Base-by-base conservation (phyloP, 352 stramenopile genomes). In the Globisporangium iwayamae region DNA sequence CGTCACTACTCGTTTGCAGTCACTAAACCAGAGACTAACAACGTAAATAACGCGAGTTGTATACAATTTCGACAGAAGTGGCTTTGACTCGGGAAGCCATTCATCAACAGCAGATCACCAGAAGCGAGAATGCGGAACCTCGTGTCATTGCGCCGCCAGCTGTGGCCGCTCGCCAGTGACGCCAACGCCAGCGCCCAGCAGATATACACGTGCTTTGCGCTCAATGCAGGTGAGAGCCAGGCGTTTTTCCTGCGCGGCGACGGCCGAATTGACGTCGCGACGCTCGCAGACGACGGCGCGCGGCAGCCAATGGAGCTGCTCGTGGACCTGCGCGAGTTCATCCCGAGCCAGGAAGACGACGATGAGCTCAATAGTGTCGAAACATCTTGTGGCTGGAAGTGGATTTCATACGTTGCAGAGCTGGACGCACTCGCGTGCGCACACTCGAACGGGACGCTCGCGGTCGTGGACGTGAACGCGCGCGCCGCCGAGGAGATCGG, bases 331-430 rank as follows among this genome's bases (percentile, higher is more conserved):
- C 48, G 32, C 22, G 46, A 70, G 13, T 68, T 60, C 34, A 69
- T 80, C 13, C 52, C 67, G 7, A 60, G 41, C 3, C 38, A 54
- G 28, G 22, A 10, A 2, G 63, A 67, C 16, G 56, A 64, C 8
- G 54, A 20, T 14, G 39, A 46, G 39, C 18, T 20, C 16, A 22
- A 18, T 11, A 41, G 28, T 16, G 18, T 18, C 7, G 47, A 43
- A 25, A 8, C 39, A 8, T 20, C 51, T 10, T 22, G 43, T 4
- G 61, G 51, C 14, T 94, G 85, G 85, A 56, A 53, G 36, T 92
- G 85, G 85, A 81, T 90, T 57, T 65, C 64, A 5, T 92, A 85
- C 66, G 63, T 89, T 20, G 76, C 68, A 0, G 85, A 94, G 60
- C 65, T 90, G 18, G 79, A 87, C 11, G 67, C 69, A 28, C 53